Evolutionary conservation across 2,329 filamentous ascomycete species (phyloP), one percentile per base, ranked within the genome.

Genomic region (Aspergillus fischeri): DNA sequence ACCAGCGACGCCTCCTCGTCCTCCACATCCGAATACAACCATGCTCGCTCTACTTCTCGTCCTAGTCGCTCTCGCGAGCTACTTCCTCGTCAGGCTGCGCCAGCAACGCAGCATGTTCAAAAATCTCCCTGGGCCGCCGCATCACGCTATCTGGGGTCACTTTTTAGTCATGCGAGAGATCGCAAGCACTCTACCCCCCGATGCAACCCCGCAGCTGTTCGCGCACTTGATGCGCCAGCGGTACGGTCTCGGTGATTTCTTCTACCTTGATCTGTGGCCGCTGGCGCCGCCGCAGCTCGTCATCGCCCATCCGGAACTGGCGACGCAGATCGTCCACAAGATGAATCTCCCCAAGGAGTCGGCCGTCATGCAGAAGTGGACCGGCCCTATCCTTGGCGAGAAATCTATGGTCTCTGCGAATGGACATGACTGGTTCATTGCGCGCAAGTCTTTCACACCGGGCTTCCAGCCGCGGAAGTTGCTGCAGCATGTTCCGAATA

Each of bases 261-360:
- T 53, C 49, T 74, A 78, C 55, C 57, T 78, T 47, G 76, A 78
- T 52, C 57, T 69, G 14, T 77, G 74, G 71, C 76, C 76, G 3
- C 60, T 77, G n/a, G 63, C 63, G 1, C 51, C 57, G 4, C 68
- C 73, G 3, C 72, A 76, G 65, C 28, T 76, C 4, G 67, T 73
- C n/a, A 66, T 78, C 28, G 65, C 66, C 53, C 64, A 76, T 52
- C 74, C 76, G 2, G 72, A 72, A 5, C 67, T 78, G 38, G 71
- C 71, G 45, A 64, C 71, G 5, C 73, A 75, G 49, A 70, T 77
- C 55, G 72, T 68, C n/a, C 73, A 77, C 57, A 69, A 70, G 14
- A 63, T 65, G 48, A 65, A 66, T 25, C 67, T 71, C 9, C 71
- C 71, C 35, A 79, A 78, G 60, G 63, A 65, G 41, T 64, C 60